phyloP scores from a whole-genome alignment of 768 basidiomycete species.

The Boletus rubescentipes region DNA sequence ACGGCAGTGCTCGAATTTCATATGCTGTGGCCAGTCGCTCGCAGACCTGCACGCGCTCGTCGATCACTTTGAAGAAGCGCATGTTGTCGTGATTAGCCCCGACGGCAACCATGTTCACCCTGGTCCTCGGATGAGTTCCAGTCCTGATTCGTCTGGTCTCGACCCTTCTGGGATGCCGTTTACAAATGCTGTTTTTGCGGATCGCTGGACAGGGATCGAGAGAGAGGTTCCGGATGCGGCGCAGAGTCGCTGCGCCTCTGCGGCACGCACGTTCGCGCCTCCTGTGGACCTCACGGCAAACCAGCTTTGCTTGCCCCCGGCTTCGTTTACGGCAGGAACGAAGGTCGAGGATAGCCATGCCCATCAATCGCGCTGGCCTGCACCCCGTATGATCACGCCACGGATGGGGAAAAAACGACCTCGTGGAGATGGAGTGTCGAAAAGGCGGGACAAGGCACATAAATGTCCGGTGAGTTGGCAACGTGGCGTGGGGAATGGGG shows the following conservation, averaged over 20 bases:
- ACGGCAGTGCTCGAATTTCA: constrained; percentile 43
- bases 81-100: constrained; percentile 33
- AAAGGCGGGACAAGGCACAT: constrained; percentile 42
- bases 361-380: not conserved
- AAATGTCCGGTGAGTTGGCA: constrained; percentile 49
- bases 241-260: not conserved
- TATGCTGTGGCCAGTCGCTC: constrained; percentile 47
- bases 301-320: constrained; percentile 2
- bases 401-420: constrained; percentile 11
- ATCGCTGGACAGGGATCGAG: constrained; percentile 4
- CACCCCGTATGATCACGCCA: not conserved
- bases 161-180: not conserved
- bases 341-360: not conserved
- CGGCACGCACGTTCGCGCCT: not conserved
- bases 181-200: not conserved
- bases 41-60: constrained; percentile 50
- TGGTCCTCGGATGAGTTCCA: not conserved
- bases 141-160: constrained; percentile 1
- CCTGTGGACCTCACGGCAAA: not conserved
- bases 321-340: constrained; percentile 7
- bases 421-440: constrained; percentile 21
- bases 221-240: not conserved
- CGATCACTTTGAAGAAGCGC: constrained; percentile 49
- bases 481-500: not conserved
- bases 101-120: constrained; percentile 37